Evolutionary conservation across 164 flowering plant species (phyloP), one percentile per base, ranked within the genome.

Genomic region (Malania oleifera): DNA sequence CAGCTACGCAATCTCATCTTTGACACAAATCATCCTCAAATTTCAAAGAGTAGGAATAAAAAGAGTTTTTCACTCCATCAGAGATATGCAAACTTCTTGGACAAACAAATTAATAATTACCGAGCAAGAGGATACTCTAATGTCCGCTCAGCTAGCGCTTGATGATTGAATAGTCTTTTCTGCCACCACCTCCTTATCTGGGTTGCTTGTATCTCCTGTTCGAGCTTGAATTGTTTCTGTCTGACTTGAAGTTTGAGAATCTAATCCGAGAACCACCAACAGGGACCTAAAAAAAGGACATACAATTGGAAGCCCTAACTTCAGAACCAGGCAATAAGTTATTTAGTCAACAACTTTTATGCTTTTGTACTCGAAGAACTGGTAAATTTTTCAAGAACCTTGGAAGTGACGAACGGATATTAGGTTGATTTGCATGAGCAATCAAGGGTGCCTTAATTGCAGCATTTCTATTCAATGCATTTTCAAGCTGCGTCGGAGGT

Each of bases 401-500:
- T 50, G 97, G 91, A 56, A 93, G 82, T 40, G 91, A 55, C 26
- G 96, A 73, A 49, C 75, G 75, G 52, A 93, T 72, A 35, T 80
- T 67, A 20, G 89, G 85, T 64, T 86, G 99, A 71, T 68, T 79
- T 56, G 93, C 96, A 75, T 90, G 86, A 23, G 81, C 86, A 74
- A 77, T 61, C 67, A 93, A 67, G 13, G 97, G 89, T 50, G 81
- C 77, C 65, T 70, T 93, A 20, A 93, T 77, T 22, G 82, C 82
- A 22, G 86, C 62, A 46, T 39, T 84, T 75, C 75, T 84, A 64
- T 79, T 85, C 58, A 93, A 67, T 25, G 97, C 97, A 75, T 72
- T 84, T 71, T 88, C 97, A 39, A 90, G 87, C 66, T 88, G 97
- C 13, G 80, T 80, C 8, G 95, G 78, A 64, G 99, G 99, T 46